phyloP scores from a whole-genome alignment of 2,329 filamentous ascomycete genomes.

The Cladosporium sp. region DNA sequence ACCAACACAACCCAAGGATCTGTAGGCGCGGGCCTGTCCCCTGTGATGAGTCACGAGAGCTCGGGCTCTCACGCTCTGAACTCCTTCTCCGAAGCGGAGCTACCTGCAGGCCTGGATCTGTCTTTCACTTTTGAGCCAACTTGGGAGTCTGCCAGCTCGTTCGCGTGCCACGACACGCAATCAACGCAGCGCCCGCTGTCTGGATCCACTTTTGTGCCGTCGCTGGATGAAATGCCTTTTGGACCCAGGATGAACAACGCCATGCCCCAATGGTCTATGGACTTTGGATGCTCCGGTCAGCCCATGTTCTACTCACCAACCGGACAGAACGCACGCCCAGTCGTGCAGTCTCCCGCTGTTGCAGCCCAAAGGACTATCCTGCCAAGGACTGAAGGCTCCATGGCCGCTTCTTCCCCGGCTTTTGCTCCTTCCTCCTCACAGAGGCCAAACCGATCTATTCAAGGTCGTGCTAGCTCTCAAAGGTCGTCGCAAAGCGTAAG shows the following conservation, averaged over 20 bases:
- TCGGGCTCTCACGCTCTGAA: conserved; percentile 27
- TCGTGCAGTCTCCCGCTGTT: conserved; percentile 1
- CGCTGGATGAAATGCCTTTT: conserved; percentile 9
- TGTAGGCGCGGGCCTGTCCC: conserved; percentile 31
- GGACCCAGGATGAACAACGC: conserved; percentile 1
- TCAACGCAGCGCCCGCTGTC: conserved; percentile 10
- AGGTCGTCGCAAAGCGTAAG: conserved; percentile 12
- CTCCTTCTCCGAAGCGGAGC: conserved; percentile 21
- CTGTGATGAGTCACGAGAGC: conserved; percentile 31
- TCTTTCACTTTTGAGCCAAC: conserved; percentile 10
- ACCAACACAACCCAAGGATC: conserved; percentile 18
- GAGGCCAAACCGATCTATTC: conserved; percentile 4
- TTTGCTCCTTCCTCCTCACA: conserved; percentile 8
- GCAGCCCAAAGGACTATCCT: conserved; percentile 17
- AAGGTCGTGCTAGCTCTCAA: conserved; percentile 10
- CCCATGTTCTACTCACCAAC: neutral
- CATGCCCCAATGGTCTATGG: conserved; percentile 6
- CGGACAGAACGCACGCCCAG: neutral
- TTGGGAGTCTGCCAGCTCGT: conserved; percentile 1
- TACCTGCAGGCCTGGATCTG: conserved; percentile 7
- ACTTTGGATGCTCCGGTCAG: conserved; percentile 8
- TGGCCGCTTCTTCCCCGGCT: conserved; percentile 3
- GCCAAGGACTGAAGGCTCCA: conserved; percentile 18
- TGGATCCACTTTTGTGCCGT: conserved; percentile 9
- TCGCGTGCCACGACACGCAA: neutral